Percentiles rank a stretch among this genome's conserved stretches.
Evolutionary conservation across 2,329 filamentous ascomycete genomes (phyloP).

Genomic region (Pseudogymnoascus sp.): DNA sequence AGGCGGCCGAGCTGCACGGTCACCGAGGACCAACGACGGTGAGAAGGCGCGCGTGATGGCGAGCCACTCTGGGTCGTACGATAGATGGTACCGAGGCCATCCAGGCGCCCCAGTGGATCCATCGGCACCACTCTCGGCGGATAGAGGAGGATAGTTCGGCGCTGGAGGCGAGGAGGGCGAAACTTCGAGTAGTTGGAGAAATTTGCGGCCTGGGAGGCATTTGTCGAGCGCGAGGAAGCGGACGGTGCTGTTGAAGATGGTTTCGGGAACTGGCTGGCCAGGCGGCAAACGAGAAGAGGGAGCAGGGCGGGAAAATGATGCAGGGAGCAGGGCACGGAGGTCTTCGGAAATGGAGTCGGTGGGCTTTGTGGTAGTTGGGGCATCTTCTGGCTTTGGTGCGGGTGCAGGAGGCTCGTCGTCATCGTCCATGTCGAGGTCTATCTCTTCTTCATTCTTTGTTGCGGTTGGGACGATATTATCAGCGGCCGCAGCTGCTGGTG

Average conservation of each 20-base stretch:
- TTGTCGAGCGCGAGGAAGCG: constrained; percentile 90
- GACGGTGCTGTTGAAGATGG: constrained; percentile 72
- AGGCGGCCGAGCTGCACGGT: constrained; percentile 46
- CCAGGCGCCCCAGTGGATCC: not conserved
- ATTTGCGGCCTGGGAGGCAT: constrained; percentile 71
- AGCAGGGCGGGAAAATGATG: constrained; percentile 56
- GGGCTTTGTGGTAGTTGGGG: constrained; percentile 20
- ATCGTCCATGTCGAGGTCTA: constrained; percentile 57
- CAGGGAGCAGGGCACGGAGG: constrained; percentile 67
- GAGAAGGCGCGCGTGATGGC: constrained; percentile 84
- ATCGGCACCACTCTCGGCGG: not conserved
- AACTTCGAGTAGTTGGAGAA: constrained; percentile 71
- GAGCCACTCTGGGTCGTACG: constrained; percentile 93
- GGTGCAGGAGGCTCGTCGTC: constrained; percentile 29
- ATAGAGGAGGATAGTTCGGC: constrained; percentile 16
- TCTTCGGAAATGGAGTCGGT: constrained; percentile 41
- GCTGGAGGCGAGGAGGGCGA: constrained; percentile 17
- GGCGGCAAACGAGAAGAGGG: constrained; percentile 35
- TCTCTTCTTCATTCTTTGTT: constrained; percentile 58
- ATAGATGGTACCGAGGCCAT: constrained; percentile 33
- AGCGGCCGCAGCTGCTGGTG: not conserved
- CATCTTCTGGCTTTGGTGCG: constrained; percentile 17
- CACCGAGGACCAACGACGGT: constrained; percentile 55
- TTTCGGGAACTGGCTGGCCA: constrained; percentile 59
- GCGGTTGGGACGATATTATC: not conserved